Percentiles rank a stretch among this genome's conserved stretches.
These are phyloP conservation scores for Malus hybrid DNA, from an alignment of 331 rosid species.

Conservation along the genomic window DNA sequence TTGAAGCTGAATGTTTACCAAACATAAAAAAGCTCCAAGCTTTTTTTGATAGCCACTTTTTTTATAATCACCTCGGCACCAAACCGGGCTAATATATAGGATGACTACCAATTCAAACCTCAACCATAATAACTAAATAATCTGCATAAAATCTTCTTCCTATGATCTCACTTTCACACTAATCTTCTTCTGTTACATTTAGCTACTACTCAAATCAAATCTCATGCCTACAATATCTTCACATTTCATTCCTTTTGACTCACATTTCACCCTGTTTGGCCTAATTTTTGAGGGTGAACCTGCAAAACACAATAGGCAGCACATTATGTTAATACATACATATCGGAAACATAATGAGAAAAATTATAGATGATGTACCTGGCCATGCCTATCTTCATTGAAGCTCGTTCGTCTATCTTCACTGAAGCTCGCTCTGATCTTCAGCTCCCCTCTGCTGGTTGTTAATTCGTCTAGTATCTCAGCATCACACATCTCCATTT, in stretches of 20 bases:
- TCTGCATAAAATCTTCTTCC: not conserved
- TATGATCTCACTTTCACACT: not conserved
- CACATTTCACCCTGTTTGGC: slow-evolving; percentile 8
- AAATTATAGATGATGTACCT: slow-evolving; percentile 21
- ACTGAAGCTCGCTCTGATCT: slow-evolving; percentile 52
- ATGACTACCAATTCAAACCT: not conserved
- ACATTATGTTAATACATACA: not conserved
- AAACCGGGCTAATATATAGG: not conserved
- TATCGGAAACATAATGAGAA: not conserved
- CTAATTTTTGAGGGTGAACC: slow-evolving; percentile 29
- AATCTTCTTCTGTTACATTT: not conserved
- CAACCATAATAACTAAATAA: not conserved
- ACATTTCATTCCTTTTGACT: not conserved
- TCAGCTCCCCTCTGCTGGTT: slow-evolving; percentile 79
- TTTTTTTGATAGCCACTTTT: too few species aligned
- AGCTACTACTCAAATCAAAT: not conserved
- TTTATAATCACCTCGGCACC: too few species aligned
- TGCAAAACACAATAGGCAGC: slow-evolving; percentile 18
- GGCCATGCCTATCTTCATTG: slow-evolving; percentile 45
- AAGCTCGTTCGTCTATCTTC: slow-evolving; percentile 61
- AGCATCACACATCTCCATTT: slow-evolving; percentile 33
- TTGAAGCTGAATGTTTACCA: too few species aligned
- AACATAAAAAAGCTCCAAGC: too few species aligned
- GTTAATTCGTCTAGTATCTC: slow-evolving; percentile 74
- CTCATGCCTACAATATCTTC: not conserved